These are phyloP conservation scores for Glebionis coronaria DNA, from an alignment of 129 eudicot genomes.

Conservation along the genomic window DNA sequence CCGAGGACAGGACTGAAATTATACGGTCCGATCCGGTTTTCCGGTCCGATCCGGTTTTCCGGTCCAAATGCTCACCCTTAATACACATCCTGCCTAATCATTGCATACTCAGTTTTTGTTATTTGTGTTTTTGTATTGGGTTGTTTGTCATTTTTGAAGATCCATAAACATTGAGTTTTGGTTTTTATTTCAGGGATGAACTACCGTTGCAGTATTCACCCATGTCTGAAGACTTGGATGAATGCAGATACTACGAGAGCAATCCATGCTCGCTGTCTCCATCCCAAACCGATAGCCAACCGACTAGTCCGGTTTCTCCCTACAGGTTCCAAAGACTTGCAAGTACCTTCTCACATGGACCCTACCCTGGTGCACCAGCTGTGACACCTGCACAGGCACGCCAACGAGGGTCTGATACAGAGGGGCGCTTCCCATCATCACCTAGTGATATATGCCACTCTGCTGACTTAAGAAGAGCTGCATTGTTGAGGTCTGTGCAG, in stretches of 20 bases:
- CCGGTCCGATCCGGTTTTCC: too few relatives aligned
- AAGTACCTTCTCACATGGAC: conserved; percentile 43
- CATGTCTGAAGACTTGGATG: conserved; percentile 93
- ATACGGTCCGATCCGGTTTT: too few relatives aligned
- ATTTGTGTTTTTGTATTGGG: background rate
- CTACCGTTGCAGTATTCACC: conserved; percentile 75
- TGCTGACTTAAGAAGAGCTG: conserved; percentile 85
- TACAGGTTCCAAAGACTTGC: too few relatives aligned
- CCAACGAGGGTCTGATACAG: conserved; percentile 71
- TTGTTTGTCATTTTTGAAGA: background rate
- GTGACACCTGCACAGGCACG: conserved; percentile 55
- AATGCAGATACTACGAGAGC: conserved; percentile 61
- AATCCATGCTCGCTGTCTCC: conserved; percentile 46
- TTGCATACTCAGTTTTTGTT: background rate
- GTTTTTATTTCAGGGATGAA: conserved; percentile 66
- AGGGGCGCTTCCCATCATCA: conserved; percentile 90
- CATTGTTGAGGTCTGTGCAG: conserved; percentile 87
- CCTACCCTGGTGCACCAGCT: conserved; percentile 34
- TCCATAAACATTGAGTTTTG: background rate
- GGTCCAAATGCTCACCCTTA: too few relatives aligned
- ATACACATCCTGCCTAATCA: background rate
- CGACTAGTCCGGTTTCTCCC: too few relatives aligned
- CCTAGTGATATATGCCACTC: conserved; percentile 98
- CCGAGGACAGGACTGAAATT: too few relatives aligned
- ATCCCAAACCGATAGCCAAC: conserved; percentile 73